Evolutionary conservation across 2,329 filamentous ascomycete genomes (phyloP).

Genomic region (Pseudogymnoascus pannorum): DNA sequence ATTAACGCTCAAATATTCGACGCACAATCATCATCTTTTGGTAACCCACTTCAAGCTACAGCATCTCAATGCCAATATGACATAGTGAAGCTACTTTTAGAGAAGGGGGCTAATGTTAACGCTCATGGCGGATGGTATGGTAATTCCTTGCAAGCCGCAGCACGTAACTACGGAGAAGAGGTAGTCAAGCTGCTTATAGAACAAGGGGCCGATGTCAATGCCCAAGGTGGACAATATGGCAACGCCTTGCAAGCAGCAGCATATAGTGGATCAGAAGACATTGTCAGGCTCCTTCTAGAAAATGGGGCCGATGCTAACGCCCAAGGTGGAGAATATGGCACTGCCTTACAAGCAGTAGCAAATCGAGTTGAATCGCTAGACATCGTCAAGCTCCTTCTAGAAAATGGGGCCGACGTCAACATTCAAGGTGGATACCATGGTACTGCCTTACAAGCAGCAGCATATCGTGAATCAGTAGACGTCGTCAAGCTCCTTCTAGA

Average conservation of each 20-base stretch:
- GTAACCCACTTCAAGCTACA: slow-evolving; percentile 13
- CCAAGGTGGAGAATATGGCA: background rate
- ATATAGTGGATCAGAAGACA: background rate
- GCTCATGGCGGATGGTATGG: background rate
- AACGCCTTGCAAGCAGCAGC: slow-evolving; percentile 15
- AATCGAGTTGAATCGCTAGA: background rate
- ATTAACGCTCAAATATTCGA: background rate
- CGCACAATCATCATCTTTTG: background rate
- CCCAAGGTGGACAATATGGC: slow-evolving; percentile 7
- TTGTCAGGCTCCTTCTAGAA: background rate
- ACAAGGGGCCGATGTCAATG: slow-evolving; percentile 10
- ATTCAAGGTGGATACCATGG: slow-evolving; percentile 9
- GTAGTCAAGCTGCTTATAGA: slow-evolving; percentile 11
- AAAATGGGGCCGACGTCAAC: background rate
- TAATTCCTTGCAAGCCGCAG: background rate
- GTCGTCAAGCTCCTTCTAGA: slow-evolving; percentile 10
- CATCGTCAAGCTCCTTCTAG: background rate
- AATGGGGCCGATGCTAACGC: background rate
- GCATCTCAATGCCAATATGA: background rate
- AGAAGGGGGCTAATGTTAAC: slow-evolving; percentile 9
- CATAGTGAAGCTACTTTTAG: slow-evolving; percentile 1
- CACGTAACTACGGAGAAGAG: background rate
- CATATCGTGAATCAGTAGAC: background rate
- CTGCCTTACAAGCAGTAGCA: background rate
- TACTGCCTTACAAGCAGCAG: slow-evolving; percentile 16